Conservation (phyloP, 768 basidiomycete genomes). For the Rhizopogon roseolus region DNA sequence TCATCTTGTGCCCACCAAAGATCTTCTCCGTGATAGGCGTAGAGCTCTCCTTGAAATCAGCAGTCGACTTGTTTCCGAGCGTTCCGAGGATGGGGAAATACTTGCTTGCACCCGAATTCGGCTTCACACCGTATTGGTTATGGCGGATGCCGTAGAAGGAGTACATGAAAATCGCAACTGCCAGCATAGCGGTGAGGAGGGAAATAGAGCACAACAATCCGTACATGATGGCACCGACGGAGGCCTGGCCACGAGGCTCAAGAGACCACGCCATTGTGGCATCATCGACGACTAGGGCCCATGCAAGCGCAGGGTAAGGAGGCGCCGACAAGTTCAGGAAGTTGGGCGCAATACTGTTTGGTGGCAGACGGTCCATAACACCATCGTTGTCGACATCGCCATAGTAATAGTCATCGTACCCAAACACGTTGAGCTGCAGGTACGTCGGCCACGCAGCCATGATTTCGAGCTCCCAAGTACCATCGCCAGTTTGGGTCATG, state of each 20-base stretch:
- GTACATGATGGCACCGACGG: constrained; percentile 84
- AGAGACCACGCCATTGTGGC: constrained; percentile 70
- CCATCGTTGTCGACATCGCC: constrained; percentile 88
- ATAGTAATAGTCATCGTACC: constrained; percentile 89
- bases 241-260: constrained; percentile 75
- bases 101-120: constrained; percentile 61
- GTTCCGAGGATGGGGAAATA: constrained; percentile 87
- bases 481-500: constrained; percentile 61
- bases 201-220: constrained; percentile 79
- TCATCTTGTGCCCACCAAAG: constrained; percentile 51
- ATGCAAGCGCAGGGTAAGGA: constrained; percentile 82
- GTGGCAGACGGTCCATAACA: constrained; percentile 85
- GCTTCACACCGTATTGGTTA: constrained; percentile 86
- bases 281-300: constrained; percentile 82
- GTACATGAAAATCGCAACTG: constrained; percentile 89
- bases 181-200: constrained; percentile 76
- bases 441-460: constrained; percentile 90
- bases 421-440: constrained; percentile 87
- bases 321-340: constrained; percentile 91
- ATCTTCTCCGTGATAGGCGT: constrained; percentile 66
- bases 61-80: constrained; percentile 58
- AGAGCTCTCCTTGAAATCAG: constrained; percentile 61
- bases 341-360: constrained; percentile 80
- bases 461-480: constrained; percentile 82
- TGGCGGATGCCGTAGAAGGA: constrained; percentile 94